phyloP scores from a whole-genome alignment of 1,284 basidiomycete species.

The Boletus smithii region DNA sequence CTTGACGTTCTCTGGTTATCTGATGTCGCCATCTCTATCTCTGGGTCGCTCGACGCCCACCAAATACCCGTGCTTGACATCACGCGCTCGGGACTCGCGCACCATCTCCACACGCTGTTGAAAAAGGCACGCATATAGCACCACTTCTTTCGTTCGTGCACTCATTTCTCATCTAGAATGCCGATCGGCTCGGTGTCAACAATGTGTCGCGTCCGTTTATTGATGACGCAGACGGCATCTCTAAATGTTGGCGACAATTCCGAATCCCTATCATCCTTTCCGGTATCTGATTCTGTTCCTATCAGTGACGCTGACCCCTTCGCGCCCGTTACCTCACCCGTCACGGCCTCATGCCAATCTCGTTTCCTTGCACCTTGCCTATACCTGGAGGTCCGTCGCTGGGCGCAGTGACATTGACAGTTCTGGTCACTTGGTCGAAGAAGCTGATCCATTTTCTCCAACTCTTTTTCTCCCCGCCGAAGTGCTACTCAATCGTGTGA shows the following conservation, averaged over 20 bases:
- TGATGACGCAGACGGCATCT: slow-evolving; percentile 41
- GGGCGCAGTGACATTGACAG: slow-evolving; percentile 8
- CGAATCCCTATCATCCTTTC: neutral
- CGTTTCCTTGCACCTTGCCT: slow-evolving; percentile 50
- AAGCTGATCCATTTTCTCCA: slow-evolving; percentile 44
- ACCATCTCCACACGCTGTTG: slow-evolving; percentile 50
- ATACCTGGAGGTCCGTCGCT: slow-evolving; percentile 43
- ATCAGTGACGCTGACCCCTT: slow-evolving; percentile 47
- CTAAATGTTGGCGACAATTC: slow-evolving; percentile 37
- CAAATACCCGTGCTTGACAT: slow-evolving; percentile 41
- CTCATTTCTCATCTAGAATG: slow-evolving; percentile 46
- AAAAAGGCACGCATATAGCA: slow-evolving; percentile 40
- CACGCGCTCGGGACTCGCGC: slow-evolving; percentile 46
- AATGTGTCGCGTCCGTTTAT: slow-evolving; percentile 50
- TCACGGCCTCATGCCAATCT: slow-evolving; percentile 40
- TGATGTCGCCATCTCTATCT: slow-evolving; percentile 50
- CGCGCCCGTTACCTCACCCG: slow-evolving; percentile 37
- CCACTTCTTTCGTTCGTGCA: neutral
- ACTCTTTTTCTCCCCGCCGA: slow-evolving; percentile 50
- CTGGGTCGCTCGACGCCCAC: slow-evolving; percentile 48
- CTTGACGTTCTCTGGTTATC: slow-evolving; percentile 53
- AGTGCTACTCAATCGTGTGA: slow-evolving; percentile 48
- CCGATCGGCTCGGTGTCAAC: slow-evolving; percentile 51
- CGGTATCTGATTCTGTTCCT: slow-evolving; percentile 12
- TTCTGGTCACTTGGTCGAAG: slow-evolving; percentile 10